These are phyloP conservation scores for Monosporozyma aerobia DNA, from an alignment of 805 yeast species.

Conservation along the genomic window DNA sequence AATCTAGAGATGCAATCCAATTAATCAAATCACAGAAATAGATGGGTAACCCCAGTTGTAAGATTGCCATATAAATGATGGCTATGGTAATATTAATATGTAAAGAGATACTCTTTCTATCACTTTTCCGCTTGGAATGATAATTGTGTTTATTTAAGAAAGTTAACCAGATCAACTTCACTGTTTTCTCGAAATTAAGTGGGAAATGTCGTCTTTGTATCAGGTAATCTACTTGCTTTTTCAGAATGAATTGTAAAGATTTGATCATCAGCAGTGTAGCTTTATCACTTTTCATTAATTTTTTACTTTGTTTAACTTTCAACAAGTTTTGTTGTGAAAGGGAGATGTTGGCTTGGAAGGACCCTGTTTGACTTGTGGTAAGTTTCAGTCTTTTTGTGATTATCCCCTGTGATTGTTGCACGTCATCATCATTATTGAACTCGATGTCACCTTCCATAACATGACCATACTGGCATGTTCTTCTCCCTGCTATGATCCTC, in stretches of 20 bases:
- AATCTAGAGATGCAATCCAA: slow-evolving; percentile 34
- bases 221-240: slow-evolving; percentile 38
- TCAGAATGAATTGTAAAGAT: slow-evolving; percentile 43
- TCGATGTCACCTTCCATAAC: slow-evolving; percentile 74
- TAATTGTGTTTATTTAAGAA: slow-evolving; percentile 8
- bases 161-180: slow-evolving; percentile 33
- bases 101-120: slow-evolving; percentile 8
- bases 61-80: slow-evolving; percentile 43
- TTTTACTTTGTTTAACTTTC: slow-evolving; percentile 10
- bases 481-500: slow-evolving; percentile 63
- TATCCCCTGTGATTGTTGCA: slow-evolving; percentile 28
- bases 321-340: slow-evolving; percentile 19
- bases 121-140: not conserved
- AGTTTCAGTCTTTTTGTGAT: slow-evolving; percentile 48
- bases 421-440: slow-evolving; percentile 76
- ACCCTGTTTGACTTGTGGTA: slow-evolving; percentile 36
- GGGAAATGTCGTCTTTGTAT: slow-evolving; percentile 29
- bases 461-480: slow-evolving; percentile 86
- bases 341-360: slow-evolving; percentile 28
- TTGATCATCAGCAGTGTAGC: slow-evolving; percentile 38
- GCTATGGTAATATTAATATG: slow-evolving; percentile 25
- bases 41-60: slow-evolving; percentile 41
- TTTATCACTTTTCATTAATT: slow-evolving; percentile 37
- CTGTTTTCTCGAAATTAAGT: slow-evolving; percentile 23
- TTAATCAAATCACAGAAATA: slow-evolving; percentile 40